phyloP scores from a whole-genome alignment of 1,284 basidiomycete genomes.

The Sporisorium reilianum region DNA sequence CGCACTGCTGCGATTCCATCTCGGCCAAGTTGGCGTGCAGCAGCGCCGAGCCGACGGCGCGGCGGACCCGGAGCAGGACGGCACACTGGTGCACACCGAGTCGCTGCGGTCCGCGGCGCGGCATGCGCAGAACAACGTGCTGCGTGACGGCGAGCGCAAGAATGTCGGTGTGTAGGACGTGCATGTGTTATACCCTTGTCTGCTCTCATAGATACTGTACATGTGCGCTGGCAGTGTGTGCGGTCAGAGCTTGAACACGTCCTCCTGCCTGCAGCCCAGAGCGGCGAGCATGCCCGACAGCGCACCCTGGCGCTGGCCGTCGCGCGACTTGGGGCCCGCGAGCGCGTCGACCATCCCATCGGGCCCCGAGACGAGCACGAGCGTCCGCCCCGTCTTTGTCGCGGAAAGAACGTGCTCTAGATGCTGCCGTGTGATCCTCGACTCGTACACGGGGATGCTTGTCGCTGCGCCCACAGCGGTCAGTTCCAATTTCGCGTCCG shows the following conservation, averaged over 20 bases:
- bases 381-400: not conserved
- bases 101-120: conserved; percentile 18
- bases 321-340: conserved; percentile 40
- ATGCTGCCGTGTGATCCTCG: conserved; percentile 37
- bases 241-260: conserved; percentile 51
- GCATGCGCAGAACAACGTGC: conserved; percentile 31
- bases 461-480: not conserved
- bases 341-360: conserved; percentile 49
- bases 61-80: conserved; percentile 25
- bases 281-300: conserved; percentile 32
- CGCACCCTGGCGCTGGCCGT: conserved; percentile 41
- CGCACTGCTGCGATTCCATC: conserved; percentile 28
- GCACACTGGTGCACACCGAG: conserved; percentile 25
- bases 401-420: conserved; percentile 11
- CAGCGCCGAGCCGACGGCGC: conserved; percentile 25
- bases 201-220: not conserved
- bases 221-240: no score
- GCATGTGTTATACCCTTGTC: conserved; percentile 13
- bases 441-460: conserved; percentile 39
- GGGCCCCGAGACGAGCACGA: conserved; percentile 51
- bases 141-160: conserved; percentile 37
- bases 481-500: conserved; percentile 15
- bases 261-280: conserved; percentile 28
- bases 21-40: conserved; percentile 22
- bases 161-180: conserved; percentile 25